A percentile compares a stretch with the other conserved stretches of the same genome.
These are phyloP conservation scores for Penicillium sumatraense DNA, from an alignment of 2,329 filamentous ascomycete species.

Conservation along the genomic window DNA sequence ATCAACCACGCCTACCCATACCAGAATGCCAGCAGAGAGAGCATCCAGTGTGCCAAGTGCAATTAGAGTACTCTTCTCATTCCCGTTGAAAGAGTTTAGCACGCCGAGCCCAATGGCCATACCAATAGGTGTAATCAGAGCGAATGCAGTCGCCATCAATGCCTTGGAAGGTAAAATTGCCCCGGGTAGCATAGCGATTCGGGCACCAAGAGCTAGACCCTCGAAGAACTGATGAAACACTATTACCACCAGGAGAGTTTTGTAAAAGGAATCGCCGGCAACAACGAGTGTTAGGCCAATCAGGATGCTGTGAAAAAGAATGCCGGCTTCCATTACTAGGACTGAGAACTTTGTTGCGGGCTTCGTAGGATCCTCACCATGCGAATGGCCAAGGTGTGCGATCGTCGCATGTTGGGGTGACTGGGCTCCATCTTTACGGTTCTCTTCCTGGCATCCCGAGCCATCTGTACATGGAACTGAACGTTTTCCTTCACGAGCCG, in stretches of 20 bases:
- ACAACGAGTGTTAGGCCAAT: slow-evolving; percentile 56
- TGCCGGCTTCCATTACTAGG: slow-evolving; percentile 72
- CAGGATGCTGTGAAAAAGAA: slow-evolving; percentile 71
- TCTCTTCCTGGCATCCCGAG: slow-evolving; percentile 2
- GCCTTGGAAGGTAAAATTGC: slow-evolving; percentile 50
- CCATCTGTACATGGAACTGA: slow-evolving; percentile 7
- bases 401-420: slow-evolving; percentile 19
- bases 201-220: slow-evolving; percentile 72
- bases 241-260: slow-evolving; percentile 64
- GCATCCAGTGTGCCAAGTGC: slow-evolving; percentile 76
- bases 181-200: slow-evolving; percentile 64
- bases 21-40: slow-evolving; percentile 72
- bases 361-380: slow-evolving; percentile 35
- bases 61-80: slow-evolving; percentile 68
- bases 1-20: slow-evolving; percentile 81
- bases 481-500: slow-evolving; percentile 26
- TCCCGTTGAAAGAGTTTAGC: slow-evolving; percentile 72
- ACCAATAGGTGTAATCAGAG: slow-evolving; percentile 74
- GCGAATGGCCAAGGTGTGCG: slow-evolving; percentile 38
- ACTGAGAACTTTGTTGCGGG: slow-evolving; percentile 62
- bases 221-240: slow-evolving; percentile 81
- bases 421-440: slow-evolving; percentile 7
- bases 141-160: slow-evolving; percentile 66
- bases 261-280: slow-evolving; percentile 56
- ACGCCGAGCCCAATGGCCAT: slow-evolving; percentile 82